These are phyloP conservation scores for Boechera divaricarpa DNA, from an alignment of 345 rosid species.

Conservation along the genomic window DNA sequence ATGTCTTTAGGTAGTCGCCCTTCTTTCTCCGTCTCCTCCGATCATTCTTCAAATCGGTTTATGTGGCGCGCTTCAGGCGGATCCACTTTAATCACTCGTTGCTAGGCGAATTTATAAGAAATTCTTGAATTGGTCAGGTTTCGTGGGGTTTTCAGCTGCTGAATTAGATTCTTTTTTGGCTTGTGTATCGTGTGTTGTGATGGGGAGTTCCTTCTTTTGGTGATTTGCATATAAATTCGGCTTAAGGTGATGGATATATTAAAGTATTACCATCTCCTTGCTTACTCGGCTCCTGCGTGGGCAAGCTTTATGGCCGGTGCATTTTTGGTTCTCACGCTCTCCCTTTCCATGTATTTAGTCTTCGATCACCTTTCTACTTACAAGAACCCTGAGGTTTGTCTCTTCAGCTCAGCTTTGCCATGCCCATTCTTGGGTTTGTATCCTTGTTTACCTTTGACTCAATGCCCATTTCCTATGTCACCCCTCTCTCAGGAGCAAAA, in stretches of 20 bases:
- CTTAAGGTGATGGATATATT: constrained; percentile 31
- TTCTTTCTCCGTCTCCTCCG: too few relatives aligned
- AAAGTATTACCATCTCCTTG: constrained; percentile 41
- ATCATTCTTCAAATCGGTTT: too few relatives aligned
- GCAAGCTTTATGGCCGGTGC: constrained; percentile 67
- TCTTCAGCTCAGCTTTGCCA: background rate
- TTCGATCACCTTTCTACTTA: constrained; percentile 94
- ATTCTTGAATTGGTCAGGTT: too few relatives aligned
- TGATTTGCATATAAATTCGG: background rate
- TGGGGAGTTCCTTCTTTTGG: background rate
- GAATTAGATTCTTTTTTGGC: too few relatives aligned
- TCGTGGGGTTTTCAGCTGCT: too few relatives aligned
- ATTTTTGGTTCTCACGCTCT: constrained; percentile 61
- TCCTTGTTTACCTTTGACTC: background rate
- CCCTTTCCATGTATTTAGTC: constrained; percentile 78
- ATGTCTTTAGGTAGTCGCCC: background rate
- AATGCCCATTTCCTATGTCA: background rate
- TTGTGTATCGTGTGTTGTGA: too few relatives aligned
- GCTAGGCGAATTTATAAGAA: too few relatives aligned
- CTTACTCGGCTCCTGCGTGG: constrained; percentile 75
- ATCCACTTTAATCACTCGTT: too few relatives aligned
- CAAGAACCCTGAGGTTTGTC: constrained; percentile 91
- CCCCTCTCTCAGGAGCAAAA: constrained; percentile 79
- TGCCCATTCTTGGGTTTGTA: background rate
- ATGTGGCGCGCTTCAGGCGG: too few relatives aligned